These are phyloP conservation scores for Fusarium redolens DNA, from an alignment of 2,329 filamentous ascomycete species.

Conservation along the genomic window DNA sequence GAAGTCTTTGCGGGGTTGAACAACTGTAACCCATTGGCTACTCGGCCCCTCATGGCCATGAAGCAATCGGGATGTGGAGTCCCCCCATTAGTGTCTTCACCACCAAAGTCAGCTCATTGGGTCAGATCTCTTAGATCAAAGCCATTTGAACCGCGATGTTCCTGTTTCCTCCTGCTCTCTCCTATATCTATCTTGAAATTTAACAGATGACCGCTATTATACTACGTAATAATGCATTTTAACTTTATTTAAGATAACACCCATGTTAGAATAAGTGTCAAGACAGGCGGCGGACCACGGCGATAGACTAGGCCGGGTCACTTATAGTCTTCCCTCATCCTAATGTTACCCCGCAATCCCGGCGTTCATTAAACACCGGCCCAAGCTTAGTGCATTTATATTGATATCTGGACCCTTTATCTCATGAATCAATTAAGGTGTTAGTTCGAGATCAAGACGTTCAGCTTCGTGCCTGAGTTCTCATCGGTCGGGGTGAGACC, in stretches of 20 bases:
- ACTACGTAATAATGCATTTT: background rate
- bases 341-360: background rate
- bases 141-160: background rate
- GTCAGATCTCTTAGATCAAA: too few relatives aligned
- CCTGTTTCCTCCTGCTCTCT: fast-evolving
- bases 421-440: background rate
- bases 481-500: background rate
- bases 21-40: fast-evolving
- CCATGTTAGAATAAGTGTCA: fast-evolving
- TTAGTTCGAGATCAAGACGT: fast-evolving
- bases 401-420: fast-evolving
- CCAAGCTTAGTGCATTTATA: fast-evolving
- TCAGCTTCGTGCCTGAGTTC: background rate
- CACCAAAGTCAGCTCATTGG: too few relatives aligned
- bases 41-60: background rate
- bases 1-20: background rate
- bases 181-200: fast-evolving
- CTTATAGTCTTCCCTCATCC: background rate
- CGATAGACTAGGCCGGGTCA: background rate
- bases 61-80: background rate
- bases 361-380: background rate
- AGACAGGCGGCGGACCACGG: background rate
- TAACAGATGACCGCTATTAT: fast-evolving
- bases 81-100: too few relatives aligned
- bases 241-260: fast-evolving